phyloP scores from a whole-genome alignment of 2,329 filamentous ascomycete species.

The Aspergillus novoparasiticus region DNA sequence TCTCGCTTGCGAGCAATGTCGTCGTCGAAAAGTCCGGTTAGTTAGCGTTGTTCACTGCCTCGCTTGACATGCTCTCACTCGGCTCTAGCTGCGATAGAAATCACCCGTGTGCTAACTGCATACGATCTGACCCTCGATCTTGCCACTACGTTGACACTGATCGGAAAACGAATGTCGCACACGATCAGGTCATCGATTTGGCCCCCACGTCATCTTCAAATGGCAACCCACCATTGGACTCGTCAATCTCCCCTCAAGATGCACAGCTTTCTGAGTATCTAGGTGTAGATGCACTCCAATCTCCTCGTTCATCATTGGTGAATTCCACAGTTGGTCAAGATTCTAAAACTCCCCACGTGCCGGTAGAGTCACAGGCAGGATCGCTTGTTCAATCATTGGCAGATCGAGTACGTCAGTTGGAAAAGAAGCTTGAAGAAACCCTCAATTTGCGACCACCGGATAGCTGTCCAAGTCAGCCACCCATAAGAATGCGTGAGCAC shows the following conservation, averaged over 20 bases:
- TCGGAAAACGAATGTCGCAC: neutral
- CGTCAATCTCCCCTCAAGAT: neutral
- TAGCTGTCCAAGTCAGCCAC: neutral
- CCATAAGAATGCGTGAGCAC: neutral
- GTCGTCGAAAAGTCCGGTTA: neutral
- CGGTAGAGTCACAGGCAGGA: neutral
- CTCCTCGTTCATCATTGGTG: neutral
- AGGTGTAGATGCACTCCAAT: neutral
- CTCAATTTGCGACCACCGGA: neutral
- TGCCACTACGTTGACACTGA: neutral
- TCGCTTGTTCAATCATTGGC: neutral
- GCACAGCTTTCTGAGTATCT: neutral
- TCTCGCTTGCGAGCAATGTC: neutral
- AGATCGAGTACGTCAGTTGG: neutral
- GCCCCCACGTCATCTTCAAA: neutral
- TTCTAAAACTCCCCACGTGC: neutral
- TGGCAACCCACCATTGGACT: neutral
- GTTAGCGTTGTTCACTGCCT: neutral
- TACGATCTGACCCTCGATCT: constrained; percentile 63
- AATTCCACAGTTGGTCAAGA: neutral
- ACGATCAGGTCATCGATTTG: neutral
- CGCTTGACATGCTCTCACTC: neutral
- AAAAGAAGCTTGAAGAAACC: neutral
- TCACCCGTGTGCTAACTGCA: constrained; percentile 71
- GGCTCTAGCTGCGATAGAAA: constrained; percentile 69